Percentiles rank a stretch among this genome's conserved stretches.
These are phyloP conservation scores for Crithidia expoeki DNA, from an alignment of 208 protist genomes.

Conservation along the genomic window DNA sequence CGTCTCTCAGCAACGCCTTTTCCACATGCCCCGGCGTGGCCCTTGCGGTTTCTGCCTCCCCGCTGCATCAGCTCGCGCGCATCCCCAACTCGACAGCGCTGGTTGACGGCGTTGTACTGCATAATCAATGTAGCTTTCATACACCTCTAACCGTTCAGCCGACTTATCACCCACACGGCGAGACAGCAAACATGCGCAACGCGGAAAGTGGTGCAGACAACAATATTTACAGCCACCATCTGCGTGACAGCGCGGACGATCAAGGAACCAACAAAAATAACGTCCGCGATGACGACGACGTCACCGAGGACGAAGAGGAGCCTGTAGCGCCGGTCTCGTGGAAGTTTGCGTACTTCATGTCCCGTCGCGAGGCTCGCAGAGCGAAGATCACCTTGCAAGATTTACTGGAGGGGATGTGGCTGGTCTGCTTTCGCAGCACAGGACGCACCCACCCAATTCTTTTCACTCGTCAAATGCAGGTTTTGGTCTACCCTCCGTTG, in stretches of 20 bases:
- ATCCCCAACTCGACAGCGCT: constrained; percentile 20
- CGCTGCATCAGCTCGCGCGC: constrained; percentile 31
- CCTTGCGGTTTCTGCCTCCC: constrained; percentile 24
- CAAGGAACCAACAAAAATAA: constrained; percentile 2
- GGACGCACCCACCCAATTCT: constrained; percentile 55
- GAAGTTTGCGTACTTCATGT: constrained; percentile 92
- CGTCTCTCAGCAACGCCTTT: constrained; percentile 34
- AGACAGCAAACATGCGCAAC: neutral
- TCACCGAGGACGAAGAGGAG: constrained; percentile 34
- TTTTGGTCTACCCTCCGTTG: constrained; percentile 46
- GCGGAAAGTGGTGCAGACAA: neutral
- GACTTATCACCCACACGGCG: neutral
- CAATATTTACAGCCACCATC: neutral
- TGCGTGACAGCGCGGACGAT: neutral
- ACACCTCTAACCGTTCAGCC: neutral
- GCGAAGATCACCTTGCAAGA: constrained; percentile 54
- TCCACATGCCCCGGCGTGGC: constrained; percentile 8
- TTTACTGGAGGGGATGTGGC: constrained; percentile 63
- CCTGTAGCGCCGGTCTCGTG: constrained; percentile 71
- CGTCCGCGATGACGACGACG: constrained; percentile 18
- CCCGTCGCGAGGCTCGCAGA: constrained; percentile 59
- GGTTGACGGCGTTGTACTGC: constrained; percentile 4
- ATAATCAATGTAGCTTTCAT: neutral
- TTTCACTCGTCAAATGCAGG: constrained; percentile 43
- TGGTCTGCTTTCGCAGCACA: constrained; percentile 61